These are phyloP conservation scores for Hyaloperonospora brassicae DNA, from an alignment of 352 stramenopile species.

Conservation along the genomic window DNA sequence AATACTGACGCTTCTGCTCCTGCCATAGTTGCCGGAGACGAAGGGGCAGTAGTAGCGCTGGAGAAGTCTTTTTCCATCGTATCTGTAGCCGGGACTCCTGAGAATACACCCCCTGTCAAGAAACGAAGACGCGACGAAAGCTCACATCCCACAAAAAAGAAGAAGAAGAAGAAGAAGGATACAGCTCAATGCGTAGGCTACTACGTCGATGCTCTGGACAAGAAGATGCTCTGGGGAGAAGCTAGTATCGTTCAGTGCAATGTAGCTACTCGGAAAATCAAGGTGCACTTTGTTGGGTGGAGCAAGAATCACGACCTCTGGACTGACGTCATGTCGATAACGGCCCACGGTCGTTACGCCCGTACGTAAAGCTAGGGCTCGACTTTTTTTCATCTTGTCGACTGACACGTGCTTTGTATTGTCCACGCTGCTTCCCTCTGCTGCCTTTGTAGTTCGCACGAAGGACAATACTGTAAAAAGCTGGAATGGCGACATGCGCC, in stretches of 20 bases:
- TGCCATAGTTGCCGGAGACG: conserved; percentile 8
- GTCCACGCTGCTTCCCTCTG: too few relatives aligned
- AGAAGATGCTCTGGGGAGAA: conserved; percentile 63
- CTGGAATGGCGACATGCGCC: conserved; percentile 48
- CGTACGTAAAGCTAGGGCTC: conserved; percentile 25
- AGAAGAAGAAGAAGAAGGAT: conserved; percentile 28
- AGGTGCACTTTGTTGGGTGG: conserved; percentile 69
- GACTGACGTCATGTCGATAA: conserved; percentile 64
- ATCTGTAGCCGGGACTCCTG: neutral
- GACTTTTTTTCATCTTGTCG: too few relatives aligned
- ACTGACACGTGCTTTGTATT: too few relatives aligned
- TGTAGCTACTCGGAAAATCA: conserved; percentile 46
- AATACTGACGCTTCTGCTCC: conserved; percentile 5
- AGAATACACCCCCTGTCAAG: conserved; percentile 5
- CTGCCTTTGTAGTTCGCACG: conserved; percentile 15
- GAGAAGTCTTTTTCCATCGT: conserved; percentile 2
- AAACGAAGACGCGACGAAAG: conserved; percentile 21
- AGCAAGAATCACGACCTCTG: conserved; percentile 59
- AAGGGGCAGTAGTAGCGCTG: conserved; percentile 2
- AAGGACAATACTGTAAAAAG: conserved; percentile 26
- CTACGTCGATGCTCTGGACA: conserved; percentile 66
- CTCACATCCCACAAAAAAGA: too few relatives aligned
- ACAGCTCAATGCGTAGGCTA: conserved; percentile 40
- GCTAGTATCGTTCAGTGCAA: conserved; percentile 66
- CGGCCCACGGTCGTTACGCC: conserved; percentile 40